These are phyloP conservation scores for Scalesia atractyloides DNA, from an alignment of 129 eudicot genomes.

Conservation along the genomic window DNA sequence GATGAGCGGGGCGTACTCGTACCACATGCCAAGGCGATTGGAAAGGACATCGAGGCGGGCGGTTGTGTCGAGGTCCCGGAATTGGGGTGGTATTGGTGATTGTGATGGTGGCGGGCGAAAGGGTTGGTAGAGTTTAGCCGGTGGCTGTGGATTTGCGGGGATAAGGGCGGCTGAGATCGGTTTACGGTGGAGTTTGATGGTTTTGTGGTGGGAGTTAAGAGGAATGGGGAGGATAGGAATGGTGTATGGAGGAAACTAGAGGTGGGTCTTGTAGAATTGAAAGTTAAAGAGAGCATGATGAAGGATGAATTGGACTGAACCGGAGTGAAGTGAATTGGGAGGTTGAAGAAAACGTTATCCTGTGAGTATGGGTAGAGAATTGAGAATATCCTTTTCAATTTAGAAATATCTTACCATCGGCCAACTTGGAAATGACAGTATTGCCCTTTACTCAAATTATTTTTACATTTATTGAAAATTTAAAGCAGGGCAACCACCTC, in stretches of 20 bases:
- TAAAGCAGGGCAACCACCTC: too few species aligned
- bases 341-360: constrained; percentile 35
- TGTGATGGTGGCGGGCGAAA: constrained; percentile 82
- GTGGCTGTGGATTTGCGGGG: constrained; percentile 31
- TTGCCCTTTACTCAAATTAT: not conserved
- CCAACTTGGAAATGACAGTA: not conserved
- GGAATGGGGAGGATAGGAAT: constrained; percentile 28
- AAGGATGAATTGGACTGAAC: constrained; percentile 8
- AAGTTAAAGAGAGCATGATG: constrained; percentile 50
- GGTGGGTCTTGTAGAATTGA: constrained; percentile 40
- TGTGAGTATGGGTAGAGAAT: not conserved
- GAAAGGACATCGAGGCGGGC: constrained; percentile 59
- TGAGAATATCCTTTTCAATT: not conserved
- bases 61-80: constrained; percentile 51
- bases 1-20: constrained; percentile 74
- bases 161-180: constrained; percentile 45
- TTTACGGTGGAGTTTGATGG: constrained; percentile 25
- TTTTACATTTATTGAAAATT: not conserved
- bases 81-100: constrained; percentile 65
- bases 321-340: constrained; percentile 11
- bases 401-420: not conserved
- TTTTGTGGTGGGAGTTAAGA: constrained; percentile 20
- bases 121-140: constrained; percentile 68
- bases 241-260: constrained; percentile 31
- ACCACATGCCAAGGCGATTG: constrained; percentile 79